Base-by-base conservation (phyloP, 1,284 basidiomycete genomes). In the Ceratobasidium sp. region DNA sequence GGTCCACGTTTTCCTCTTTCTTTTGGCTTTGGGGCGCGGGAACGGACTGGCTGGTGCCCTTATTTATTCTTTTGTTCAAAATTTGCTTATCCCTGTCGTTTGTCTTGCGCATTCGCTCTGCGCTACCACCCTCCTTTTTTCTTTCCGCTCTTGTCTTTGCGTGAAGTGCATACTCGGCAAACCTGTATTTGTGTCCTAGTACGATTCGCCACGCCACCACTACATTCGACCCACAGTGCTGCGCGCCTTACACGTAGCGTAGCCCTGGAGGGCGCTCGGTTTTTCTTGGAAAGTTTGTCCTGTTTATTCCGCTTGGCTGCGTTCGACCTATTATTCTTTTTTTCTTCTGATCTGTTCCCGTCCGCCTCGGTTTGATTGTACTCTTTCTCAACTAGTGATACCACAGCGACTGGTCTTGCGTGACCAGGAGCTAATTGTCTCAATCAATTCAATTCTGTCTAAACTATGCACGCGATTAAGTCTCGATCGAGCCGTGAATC, bases 141-240 rank as follows among this genome's bases (percentile, higher is more conserved):
- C 48, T 36, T 26, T 26, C 43, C 36, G 53, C 46, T 12, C 23
- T 26, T 69, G 34, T 57, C 52, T 41, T n/a, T 65, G 79, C 41
- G 84, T 86, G 75, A 87, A 87, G 79, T 79, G 85, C 87, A 39
- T 72, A 74, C 65, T 50, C 26, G 45, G 34, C 39, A 45, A 45
- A 57, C 28, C 48, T 70, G 65, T 52, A 57, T 70, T 70, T 55
- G 34, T 65, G 62, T 52, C 53, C 62, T 72, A 50, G 32, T 73
- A 70, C 72, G n/a, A 39, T 59, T 39, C 59, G 36, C 57, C 57
- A 55, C 36, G 28, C 67, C n/a, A 28, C 36, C n/a, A 3, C 57
- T 55, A 34, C 10, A 43, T 6, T 16, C 41, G 58, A 43, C 39
- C 58, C 23, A 9, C 57, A 23, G 64, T 60, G 39, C 71, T 72